These are phyloP conservation scores for Terfezia claveryi DNA, from an alignment of 495 filamentous ascomycete genomes.

Conservation along the genomic window DNA sequence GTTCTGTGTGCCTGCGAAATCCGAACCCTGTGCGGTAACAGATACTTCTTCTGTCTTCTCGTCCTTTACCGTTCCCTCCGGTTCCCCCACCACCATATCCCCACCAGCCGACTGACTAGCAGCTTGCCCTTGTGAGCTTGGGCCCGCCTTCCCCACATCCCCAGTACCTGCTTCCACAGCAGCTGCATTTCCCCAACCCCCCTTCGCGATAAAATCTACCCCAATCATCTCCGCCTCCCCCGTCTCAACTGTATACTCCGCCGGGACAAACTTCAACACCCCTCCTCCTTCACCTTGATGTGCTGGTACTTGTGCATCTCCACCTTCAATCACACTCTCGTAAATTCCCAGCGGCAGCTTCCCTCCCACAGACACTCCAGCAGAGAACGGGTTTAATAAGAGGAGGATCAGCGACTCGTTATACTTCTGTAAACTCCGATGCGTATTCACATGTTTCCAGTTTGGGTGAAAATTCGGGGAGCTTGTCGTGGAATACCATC, in stretches of 20 bases:
- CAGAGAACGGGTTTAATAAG: slow-evolving; percentile 48
- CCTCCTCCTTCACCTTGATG: slow-evolving; percentile 26
- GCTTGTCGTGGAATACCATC: slow-evolving; percentile 62
- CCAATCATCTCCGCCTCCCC: slow-evolving; percentile 95
- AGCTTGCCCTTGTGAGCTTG: slow-evolving; percentile 6
- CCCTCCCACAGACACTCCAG: slow-evolving; percentile 32
- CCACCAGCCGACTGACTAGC: slow-evolving; percentile 19
- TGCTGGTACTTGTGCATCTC: slow-evolving; percentile 58
- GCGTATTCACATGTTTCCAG: slow-evolving; percentile 42
- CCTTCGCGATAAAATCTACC: slow-evolving; percentile 71
- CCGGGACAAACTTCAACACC: slow-evolving; percentile 53
- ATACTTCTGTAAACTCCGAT: slow-evolving; percentile 48
- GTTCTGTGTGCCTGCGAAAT: slow-evolving; percentile 11
- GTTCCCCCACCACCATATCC: slow-evolving; percentile 19
- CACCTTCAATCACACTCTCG: slow-evolving; percentile 58
- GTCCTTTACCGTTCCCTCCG: slow-evolving; percentile 16
- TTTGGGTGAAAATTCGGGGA: slow-evolving; percentile 50
- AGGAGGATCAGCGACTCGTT: slow-evolving; percentile 80
- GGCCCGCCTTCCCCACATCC: neutral
- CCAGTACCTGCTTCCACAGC: slow-evolving; percentile 24
- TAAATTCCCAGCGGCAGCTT: slow-evolving; percentile 81
- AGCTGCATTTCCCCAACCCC: slow-evolving; percentile 50
- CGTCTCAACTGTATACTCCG: slow-evolving; percentile 75
- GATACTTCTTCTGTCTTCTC: slow-evolving; percentile 21
- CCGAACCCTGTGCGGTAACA: slow-evolving; percentile 11